Evolutionary conservation across 805 yeast genomes (phyloP).

Genomic region (Teunomyces barrocoloradensis): DNA sequence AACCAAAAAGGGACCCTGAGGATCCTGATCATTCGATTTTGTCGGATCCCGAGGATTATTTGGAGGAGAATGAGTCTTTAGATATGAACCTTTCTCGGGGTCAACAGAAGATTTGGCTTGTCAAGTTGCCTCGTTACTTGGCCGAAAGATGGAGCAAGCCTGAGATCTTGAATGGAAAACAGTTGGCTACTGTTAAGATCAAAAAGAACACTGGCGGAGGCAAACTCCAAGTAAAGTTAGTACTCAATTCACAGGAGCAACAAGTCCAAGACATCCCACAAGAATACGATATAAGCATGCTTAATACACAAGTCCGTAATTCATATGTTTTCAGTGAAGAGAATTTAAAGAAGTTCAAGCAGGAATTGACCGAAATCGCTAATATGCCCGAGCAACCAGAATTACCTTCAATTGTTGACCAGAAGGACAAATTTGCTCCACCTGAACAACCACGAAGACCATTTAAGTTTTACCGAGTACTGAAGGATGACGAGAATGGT

Average conservation of each 20-base stretch:
- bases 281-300: constrained; percentile 75
- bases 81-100: constrained; percentile 69
- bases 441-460: constrained; percentile 12
- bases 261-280: constrained; percentile 57
- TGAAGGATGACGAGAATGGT: constrained; percentile 25
- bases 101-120: constrained; percentile 84
- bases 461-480: constrained; percentile 27
- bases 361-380: constrained; percentile 49
- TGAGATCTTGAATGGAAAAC: constrained; percentile 63
- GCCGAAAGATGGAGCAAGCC: constrained; percentile 75
- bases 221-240: constrained; percentile 52
- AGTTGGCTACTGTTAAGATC: constrained; percentile 77
- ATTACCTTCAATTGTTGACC: constrained; percentile 34
- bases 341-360: constrained; percentile 59
- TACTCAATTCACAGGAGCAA: constrained; percentile 41
- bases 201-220: constrained; percentile 43
- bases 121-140: constrained; percentile 82
- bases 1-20: constrained; percentile 6
- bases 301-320: constrained; percentile 78
- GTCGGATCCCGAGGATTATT: constrained; percentile 45
- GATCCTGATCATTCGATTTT: constrained; percentile 32
- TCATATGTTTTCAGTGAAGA: constrained; percentile 87
- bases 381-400: constrained; percentile 54
- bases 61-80: constrained; percentile 61
- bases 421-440: constrained; percentile 13